These are phyloP conservation scores for Aspergillus costaricaensis DNA, from an alignment of 2,329 filamentous ascomycete species.

Conservation along the genomic window DNA sequence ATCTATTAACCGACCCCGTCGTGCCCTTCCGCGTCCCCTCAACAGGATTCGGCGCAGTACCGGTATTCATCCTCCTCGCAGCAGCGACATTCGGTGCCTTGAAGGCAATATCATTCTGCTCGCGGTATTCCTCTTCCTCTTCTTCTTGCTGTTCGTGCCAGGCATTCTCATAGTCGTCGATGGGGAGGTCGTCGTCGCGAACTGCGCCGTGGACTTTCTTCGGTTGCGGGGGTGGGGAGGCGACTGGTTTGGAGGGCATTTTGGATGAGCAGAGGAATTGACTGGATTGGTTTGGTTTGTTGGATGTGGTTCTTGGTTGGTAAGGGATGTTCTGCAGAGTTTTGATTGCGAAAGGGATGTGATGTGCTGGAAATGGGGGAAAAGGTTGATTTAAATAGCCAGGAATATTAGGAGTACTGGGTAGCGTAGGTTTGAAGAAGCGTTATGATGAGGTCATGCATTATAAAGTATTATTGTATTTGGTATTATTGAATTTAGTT, in stretches of 20 bases:
- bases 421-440: too few species aligned
- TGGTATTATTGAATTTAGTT: neutral
- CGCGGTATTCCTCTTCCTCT: neutral
- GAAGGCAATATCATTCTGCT: neutral
- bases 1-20: neutral
- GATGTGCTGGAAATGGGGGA: neutral
- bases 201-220: constrained; percentile 1
- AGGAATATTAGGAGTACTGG: too few species aligned
- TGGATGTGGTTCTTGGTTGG: constrained; percentile 48
- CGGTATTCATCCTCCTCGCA: neutral
- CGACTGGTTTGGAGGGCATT: constrained; percentile 55
- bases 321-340: constrained; percentile 54
- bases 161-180: constrained; percentile 7
- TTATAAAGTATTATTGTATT: neutral
- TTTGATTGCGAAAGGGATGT: constrained; percentile 27
- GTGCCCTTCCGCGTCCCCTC: neutral
- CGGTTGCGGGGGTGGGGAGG: neutral
- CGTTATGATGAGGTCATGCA: constrained; percentile 2
- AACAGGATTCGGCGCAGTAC: neutral
- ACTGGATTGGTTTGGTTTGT: too few species aligned
- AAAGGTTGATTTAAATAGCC: too few species aligned
- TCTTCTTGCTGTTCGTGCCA: constrained; percentile 6
- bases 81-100: neutral
- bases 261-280: neutral
- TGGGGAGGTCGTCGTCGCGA: constrained; percentile 1